Evolutionary conservation across 495 filamentous ascomycete species (phyloP).

Genomic region (Letharia lupina): DNA sequence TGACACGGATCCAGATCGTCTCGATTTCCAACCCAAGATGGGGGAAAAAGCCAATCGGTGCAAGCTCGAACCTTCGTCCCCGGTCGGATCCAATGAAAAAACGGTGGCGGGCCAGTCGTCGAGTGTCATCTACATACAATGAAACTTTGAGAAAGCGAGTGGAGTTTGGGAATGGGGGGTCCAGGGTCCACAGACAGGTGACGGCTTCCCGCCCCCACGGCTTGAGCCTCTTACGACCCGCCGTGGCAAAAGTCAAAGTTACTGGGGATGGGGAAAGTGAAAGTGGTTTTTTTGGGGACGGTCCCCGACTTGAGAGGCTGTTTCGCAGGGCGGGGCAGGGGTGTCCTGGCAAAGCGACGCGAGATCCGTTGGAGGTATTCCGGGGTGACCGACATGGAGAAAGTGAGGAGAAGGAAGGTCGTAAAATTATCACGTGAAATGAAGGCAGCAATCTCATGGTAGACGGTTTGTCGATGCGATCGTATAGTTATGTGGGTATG

Average conservation of each 20-base stretch:
- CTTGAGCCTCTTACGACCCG: neutral
- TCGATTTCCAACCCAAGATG: too few relatives aligned
- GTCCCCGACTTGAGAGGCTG: neutral
- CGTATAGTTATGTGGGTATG: neutral
- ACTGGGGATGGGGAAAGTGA: neutral
- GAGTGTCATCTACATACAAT: too few relatives aligned
- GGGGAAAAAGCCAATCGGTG: too few relatives aligned
- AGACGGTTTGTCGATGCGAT: neutral
- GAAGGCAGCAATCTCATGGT: neutral
- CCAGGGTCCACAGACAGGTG: neutral
- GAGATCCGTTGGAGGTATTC: neutral
- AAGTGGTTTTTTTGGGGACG: neutral
- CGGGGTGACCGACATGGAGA: neutral
- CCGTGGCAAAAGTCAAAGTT: neutral
- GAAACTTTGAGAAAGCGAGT: neutral
- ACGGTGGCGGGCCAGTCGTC: too few relatives aligned
- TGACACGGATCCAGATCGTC: neutral
- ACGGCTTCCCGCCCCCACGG: neutral
- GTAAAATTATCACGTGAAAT: too few relatives aligned
- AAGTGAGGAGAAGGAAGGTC: neutral
- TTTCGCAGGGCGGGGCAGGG: too few relatives aligned
- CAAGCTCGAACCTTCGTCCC: too few relatives aligned
- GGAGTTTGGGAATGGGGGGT: too few relatives aligned
- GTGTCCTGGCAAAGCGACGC: neutral
- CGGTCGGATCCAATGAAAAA: too few relatives aligned